phyloP scores from a whole-genome alignment of 2,329 filamentous ascomycete species.

The Huntiella omanensis region DNA sequence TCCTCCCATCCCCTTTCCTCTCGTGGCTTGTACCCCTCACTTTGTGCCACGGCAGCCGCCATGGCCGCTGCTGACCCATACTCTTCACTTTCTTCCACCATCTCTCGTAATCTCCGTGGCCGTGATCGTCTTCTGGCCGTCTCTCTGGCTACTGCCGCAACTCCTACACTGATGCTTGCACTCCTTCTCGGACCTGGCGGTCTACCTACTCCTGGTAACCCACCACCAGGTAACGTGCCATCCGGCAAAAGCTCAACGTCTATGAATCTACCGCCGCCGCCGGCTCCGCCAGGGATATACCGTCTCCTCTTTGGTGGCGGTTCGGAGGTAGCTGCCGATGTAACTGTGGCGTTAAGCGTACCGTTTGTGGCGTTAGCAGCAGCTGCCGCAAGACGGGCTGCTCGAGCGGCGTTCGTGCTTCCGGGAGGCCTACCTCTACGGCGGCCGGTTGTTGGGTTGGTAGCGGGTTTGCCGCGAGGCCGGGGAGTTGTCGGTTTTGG shows the following conservation, averaged over 20 bases:
- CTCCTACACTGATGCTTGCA: constrained; percentile 17
- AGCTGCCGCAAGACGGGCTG: constrained; percentile 20
- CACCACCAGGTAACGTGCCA: neutral
- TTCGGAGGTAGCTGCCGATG: constrained; percentile 24
- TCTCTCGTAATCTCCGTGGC: constrained; percentile 35
- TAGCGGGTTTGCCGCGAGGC: constrained; percentile 23
- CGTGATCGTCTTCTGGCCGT: constrained; percentile 34
- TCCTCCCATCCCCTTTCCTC: constrained; percentile 97
- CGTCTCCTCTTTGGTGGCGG: constrained; percentile 51
- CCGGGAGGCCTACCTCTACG: constrained; percentile 29
- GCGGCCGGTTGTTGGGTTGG: constrained; percentile 20
- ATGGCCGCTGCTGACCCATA: constrained; percentile 80
- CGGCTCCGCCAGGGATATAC: constrained; percentile 74
- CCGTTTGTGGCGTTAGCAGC: constrained; percentile 13
- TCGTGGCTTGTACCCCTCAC: constrained; percentile 89
- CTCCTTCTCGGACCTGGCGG: constrained; percentile 13
- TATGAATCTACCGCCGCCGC: constrained; percentile 68
- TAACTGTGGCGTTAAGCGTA: too few relatives aligned
- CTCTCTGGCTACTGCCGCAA: constrained; percentile 16
- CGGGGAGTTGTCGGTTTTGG: constrained; percentile 9
- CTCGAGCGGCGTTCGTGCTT: constrained; percentile 23
- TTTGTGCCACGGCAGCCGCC: constrained; percentile 72
- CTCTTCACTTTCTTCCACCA: constrained; percentile 41
- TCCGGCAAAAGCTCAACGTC: constrained; percentile 38
- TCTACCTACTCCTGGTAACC: constrained; percentile 17